Base-by-base conservation (phyloP, 2,329 filamentous ascomycete species). In the Venturiaceae sp. region DNA sequence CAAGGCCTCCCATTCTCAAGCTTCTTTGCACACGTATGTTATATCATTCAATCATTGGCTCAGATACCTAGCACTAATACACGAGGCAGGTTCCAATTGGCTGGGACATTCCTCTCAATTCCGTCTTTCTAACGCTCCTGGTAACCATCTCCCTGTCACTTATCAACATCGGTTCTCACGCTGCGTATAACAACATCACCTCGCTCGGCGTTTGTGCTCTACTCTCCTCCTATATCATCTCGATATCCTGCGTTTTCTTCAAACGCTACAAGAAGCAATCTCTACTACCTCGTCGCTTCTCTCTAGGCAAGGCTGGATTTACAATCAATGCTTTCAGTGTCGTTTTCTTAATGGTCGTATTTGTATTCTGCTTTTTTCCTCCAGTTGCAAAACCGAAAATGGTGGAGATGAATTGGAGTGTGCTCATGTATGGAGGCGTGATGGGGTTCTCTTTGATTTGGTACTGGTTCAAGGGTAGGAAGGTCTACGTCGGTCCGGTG, bases 101-200 rank as follows among this genome's bases (percentile, higher is more conserved):
- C 59, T 41, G 59, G 57, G 63, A 75, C 52, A 72, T 77, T 58
- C 77, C 77, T 6, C 70, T 80, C 7, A 73, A 78, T 55, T 71
- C 77, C 2, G 75, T 80, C 58, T 65, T 77, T 57, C 68, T 77
- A 6, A 75, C 77, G 2, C 72, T 77, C 4, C 63, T 72, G 11
- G 69, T 74, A 39, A 73, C 74, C 19, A 67, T 71, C 4, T 69
- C 80, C 3, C 71, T 81, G 37, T 73, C 75, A 0, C 67, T 81
- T 26, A 79, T 81, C 69, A 80, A 80, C 63, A 74, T 81, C 57
- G 78, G 77, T 47, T 78, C 76, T n/a, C 66, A 68, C 21, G 67
- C 70, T 3, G 75, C 75, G 8, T 69, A 77, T 53, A 71, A 73
- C 60, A 74, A 74, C 58, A 72, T 77, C 47, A 65, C 75, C 23